phyloP scores from a whole-genome alignment of 306 rosid species.

The Castanopsis chinensis region DNA sequence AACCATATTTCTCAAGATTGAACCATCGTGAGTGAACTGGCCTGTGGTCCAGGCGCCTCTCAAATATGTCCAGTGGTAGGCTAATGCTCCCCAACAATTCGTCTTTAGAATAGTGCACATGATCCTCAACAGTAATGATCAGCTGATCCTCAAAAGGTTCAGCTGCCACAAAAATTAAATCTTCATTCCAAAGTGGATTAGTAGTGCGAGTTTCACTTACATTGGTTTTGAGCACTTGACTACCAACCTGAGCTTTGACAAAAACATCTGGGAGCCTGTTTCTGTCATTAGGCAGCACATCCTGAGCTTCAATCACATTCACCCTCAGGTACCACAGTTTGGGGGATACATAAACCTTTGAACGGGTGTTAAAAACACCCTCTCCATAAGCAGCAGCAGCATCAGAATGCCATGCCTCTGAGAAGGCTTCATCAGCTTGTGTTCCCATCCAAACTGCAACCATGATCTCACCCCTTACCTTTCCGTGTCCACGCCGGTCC shows the following conservation, averaged over 20 bases:
- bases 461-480: conserved; percentile 85
- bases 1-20: conserved; percentile 82
- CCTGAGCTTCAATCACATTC: conserved; percentile 89
- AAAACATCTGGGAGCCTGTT: conserved; percentile 66
- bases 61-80: conserved; percentile 65
- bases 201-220: conserved; percentile 53
- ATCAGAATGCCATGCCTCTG: conserved; percentile 96
- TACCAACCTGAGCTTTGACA: conserved; percentile 84
- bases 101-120: conserved; percentile 65
- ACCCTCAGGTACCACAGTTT: conserved; percentile 89
- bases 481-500: conserved; percentile 66
- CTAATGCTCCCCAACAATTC: conserved; percentile 74
- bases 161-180: conserved; percentile 82
- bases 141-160: conserved; percentile 94
- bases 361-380: conserved; percentile 71
- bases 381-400: conserved; percentile 81
- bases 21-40: conserved; percentile 89
- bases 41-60: conserved; percentile 78
- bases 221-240: conserved; percentile 73
- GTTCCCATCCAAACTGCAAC: conserved; percentile 98
- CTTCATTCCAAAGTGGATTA: conserved; percentile 88
- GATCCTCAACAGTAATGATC: conserved; percentile 67
- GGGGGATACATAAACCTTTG: conserved; percentile 96
- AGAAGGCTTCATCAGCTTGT: conserved; percentile 93
- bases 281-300: conserved; percentile 69